Base-by-base conservation (phyloP, 2,329 filamentous ascomycete genomes). In the Diplodia seriata region DNA sequence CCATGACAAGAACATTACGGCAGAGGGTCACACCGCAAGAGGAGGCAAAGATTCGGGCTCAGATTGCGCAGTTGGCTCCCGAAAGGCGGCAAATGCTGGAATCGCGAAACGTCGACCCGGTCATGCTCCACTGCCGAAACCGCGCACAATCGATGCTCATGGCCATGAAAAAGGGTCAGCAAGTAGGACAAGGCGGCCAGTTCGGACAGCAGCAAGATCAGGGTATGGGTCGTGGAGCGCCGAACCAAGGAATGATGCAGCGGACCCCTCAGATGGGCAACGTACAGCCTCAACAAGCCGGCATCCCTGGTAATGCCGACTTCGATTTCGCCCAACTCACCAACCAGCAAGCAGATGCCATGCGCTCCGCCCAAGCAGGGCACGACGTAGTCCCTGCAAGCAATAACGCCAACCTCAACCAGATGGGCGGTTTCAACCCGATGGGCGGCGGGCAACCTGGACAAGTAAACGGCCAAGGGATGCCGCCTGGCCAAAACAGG, bases 371-470 rank as follows among this genome's bases (percentile, higher is more conserved):
- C 72, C 85, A 89, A 75, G 85, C 85, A 59, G 87, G 87, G 9
- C 85, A 88, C 70, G 79, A 85, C 51, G 87, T 89, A n/a, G 87
- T 90, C 3, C 87, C 87, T 11, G 87, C 86, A 7, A 90, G 86
- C 75, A 86, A 85, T 72, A 85, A 85, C 64, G 81, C 82, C 69
- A 84, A 78, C 76, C 74, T 51, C 73, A 73, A 50, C 76, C 65
- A 54, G 20, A 56, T 67, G 53, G 65, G 59, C 20, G 53, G 33
- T 36, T 63, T 66, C 55, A 80, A 73, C 69, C 73, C 67, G 76
- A 77, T 71, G 74, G 23, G 23, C 23, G 53, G 53, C 23, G 26
- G 38, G 12, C 66, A 69, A 50, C 59, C 54, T 26, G 66, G 66
- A 6, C 57, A 55, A 38, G 51, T 54, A 11, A 53, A 40, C 23